A percentile compares a stretch with the other conserved stretches of the same genome.
Evolutionary conservation across 306 rosid species (phyloP).

Genomic region (Fragaria ananassa): DNA sequence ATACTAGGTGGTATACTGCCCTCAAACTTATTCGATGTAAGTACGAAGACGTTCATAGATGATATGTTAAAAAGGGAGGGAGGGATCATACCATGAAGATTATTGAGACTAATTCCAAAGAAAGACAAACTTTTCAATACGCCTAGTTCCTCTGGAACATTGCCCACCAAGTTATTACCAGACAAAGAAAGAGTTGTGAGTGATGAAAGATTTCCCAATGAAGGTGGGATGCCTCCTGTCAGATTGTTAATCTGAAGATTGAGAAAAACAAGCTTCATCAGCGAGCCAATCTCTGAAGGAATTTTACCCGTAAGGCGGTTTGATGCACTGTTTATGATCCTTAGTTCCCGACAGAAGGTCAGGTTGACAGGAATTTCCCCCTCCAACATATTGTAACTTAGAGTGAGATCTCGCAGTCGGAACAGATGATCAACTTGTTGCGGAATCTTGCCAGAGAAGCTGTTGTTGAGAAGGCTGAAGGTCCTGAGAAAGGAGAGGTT

Average conservation of each 20-base stretch:
- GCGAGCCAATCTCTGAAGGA: slow-evolving; percentile 19
- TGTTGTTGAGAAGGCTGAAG: slow-evolving; percentile 16
- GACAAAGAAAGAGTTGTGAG: neutral
- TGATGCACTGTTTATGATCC: neutral
- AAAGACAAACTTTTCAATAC: neutral
- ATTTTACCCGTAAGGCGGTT: slow-evolving; percentile 28
- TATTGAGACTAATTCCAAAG: neutral
- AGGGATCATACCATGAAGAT: slow-evolving; percentile 32
- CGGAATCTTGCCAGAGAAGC: slow-evolving; percentile 23
- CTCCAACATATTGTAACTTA: neutral
- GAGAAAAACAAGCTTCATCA: slow-evolving; percentile 19
- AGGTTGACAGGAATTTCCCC: slow-evolving; percentile 15
- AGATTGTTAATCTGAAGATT: slow-evolving; percentile 12
- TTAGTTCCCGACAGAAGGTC: slow-evolving; percentile 11
- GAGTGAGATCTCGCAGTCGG: neutral
- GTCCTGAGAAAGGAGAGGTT: neutral
- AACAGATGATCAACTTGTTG: slow-evolving; percentile 13
- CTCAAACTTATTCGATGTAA: neutral
- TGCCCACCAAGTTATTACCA: slow-evolving; percentile 22
- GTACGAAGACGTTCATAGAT: neutral
- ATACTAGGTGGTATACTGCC: slow-evolving; percentile 36
- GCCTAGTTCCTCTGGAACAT: slow-evolving; percentile 33
- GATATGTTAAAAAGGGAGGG: slow-evolving; percentile 39
- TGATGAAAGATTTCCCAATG: slow-evolving; percentile 38
- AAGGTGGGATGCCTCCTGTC: slow-evolving; percentile 30